A percentile compares a stretch with the other conserved stretches of the same genome.
These are phyloP conservation scores for Chrysoporthe deuterocubensis DNA, from an alignment of 2,329 filamentous ascomycete genomes.

Conservation along the genomic window DNA sequence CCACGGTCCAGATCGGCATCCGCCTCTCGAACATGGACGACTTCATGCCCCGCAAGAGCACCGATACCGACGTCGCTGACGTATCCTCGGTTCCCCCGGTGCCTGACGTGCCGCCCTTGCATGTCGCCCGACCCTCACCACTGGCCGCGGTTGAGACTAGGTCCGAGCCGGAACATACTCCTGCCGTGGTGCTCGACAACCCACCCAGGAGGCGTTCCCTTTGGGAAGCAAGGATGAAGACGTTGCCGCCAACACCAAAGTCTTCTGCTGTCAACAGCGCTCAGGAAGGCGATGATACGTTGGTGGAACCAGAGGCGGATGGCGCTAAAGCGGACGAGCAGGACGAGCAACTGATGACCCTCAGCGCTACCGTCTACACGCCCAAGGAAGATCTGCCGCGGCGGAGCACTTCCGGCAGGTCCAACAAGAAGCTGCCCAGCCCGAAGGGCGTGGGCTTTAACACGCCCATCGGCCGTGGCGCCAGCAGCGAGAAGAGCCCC, in stretches of 20 bases:
- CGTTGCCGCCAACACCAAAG: constrained; percentile 44
- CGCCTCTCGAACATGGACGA: constrained; percentile 65
- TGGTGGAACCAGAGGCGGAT: constrained; percentile 29
- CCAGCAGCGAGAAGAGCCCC: not conserved
- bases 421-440: constrained; percentile 43
- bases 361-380: constrained; percentile 59
- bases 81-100: not conserved
- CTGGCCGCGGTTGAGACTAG: constrained; percentile 30
- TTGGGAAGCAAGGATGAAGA: constrained; percentile 43
- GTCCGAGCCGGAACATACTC: constrained; percentile 7
- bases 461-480: constrained; percentile 30
- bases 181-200: constrained; percentile 29
- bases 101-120: constrained; percentile 3
- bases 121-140: constrained; percentile 38
- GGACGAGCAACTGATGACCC: constrained; percentile 34
- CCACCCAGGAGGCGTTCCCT: constrained; percentile 35
- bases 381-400: constrained; percentile 33
- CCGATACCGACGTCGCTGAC: constrained; percentile 34
- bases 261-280: constrained; percentile 5
- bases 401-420: constrained; percentile 37
- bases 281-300: constrained; percentile 28
- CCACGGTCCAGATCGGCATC: constrained; percentile 73
- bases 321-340: constrained; percentile 40
- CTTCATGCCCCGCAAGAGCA: constrained; percentile 44
- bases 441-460: constrained; percentile 50